Conservation (phyloP, 2,329 filamentous ascomycete genomes). For the Apiospora hydei region DNA sequence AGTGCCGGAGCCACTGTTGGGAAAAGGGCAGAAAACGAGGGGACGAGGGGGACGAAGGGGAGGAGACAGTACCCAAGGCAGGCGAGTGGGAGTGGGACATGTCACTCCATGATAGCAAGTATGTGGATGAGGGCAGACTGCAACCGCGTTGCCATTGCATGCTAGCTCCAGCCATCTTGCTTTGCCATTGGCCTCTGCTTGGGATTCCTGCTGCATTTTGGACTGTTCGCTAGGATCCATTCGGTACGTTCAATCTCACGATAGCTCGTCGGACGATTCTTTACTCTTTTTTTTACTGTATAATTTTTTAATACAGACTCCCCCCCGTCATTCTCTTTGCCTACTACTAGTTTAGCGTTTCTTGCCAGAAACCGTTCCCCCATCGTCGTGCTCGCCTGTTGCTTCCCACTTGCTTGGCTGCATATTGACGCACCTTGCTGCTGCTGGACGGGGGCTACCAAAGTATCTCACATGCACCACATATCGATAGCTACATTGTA, state of each 20-base stretch:
- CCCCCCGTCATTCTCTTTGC: background rate
- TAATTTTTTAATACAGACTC: no score
- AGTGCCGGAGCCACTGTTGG: background rate
- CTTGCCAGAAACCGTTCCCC: background rate
- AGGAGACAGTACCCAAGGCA: background rate
- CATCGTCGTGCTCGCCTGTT: background rate
- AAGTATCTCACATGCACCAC: background rate
- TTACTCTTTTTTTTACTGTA: background rate
- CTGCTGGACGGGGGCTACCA: background rate
- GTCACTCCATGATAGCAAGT: background rate
- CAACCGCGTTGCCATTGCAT: background rate
- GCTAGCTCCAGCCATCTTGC: slow-evolving; percentile 3
- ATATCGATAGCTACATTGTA: background rate
- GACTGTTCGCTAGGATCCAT: slow-evolving; percentile 6
- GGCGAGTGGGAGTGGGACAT: background rate
- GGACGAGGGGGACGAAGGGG: background rate
- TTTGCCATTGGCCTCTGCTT: background rate
- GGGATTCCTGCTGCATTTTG: slow-evolving; percentile 5
- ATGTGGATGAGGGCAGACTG: background rate
- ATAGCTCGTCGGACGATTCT: slow-evolving; percentile 5
- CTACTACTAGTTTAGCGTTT: background rate
- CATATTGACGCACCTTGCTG: slow-evolving; percentile 11
- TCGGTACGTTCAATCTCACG: slow-evolving; percentile 7
- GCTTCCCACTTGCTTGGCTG: slow-evolving; percentile 12
- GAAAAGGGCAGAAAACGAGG: background rate